These are phyloP conservation scores for Cladorrhinum sp. DNA, from an alignment of 2,329 filamentous ascomycete species.

Conservation along the genomic window DNA sequence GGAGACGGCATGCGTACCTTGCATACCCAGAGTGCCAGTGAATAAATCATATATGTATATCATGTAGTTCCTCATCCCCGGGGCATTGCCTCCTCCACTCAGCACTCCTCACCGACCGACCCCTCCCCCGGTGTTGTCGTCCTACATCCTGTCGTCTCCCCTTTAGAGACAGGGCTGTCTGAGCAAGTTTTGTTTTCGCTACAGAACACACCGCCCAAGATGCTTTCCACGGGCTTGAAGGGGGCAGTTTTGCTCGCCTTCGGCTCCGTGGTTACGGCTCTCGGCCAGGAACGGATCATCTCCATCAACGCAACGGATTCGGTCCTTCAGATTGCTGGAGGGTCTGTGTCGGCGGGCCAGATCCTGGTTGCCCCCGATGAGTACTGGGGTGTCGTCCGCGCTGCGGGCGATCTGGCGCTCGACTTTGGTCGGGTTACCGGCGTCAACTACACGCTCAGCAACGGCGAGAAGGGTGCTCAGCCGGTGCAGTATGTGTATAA, in stretches of 20 bases:
- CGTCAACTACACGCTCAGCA: conserved; percentile 58
- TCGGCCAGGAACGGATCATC: conserved; percentile 49
- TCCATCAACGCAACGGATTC: conserved; percentile 34
- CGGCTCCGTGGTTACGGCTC: conserved; percentile 22
- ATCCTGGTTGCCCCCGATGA: conserved; percentile 58
- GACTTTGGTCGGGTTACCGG: conserved; percentile 73
- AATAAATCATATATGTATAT: conserved; percentile 19
- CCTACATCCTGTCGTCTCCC: conserved; percentile 1
- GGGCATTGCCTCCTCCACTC: neutral
- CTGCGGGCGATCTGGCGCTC: conserved; percentile 62
- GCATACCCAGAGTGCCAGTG: conserved; percentile 22
- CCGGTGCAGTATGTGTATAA: conserved; percentile 42
- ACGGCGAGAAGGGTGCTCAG: conserved; percentile 38
- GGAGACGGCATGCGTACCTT: conserved; percentile 18
- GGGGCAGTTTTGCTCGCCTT: conserved; percentile 27
- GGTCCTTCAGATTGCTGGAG: conserved; percentile 38
- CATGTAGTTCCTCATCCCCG: conserved; percentile 3
- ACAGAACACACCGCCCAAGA: conserved; percentile 14
- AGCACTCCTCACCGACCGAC: neutral
- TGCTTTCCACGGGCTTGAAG: conserved; percentile 23
- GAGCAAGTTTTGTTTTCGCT: neutral
- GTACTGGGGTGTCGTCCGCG: conserved; percentile 66
- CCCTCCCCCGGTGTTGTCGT: neutral
- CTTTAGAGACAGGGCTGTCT: conserved; percentile 8
- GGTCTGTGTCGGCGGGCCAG: conserved; percentile 39